Evolutionary conservation across 352 stramenopile species (phyloP).

Genomic region (Pythium apleroticum): DNA sequence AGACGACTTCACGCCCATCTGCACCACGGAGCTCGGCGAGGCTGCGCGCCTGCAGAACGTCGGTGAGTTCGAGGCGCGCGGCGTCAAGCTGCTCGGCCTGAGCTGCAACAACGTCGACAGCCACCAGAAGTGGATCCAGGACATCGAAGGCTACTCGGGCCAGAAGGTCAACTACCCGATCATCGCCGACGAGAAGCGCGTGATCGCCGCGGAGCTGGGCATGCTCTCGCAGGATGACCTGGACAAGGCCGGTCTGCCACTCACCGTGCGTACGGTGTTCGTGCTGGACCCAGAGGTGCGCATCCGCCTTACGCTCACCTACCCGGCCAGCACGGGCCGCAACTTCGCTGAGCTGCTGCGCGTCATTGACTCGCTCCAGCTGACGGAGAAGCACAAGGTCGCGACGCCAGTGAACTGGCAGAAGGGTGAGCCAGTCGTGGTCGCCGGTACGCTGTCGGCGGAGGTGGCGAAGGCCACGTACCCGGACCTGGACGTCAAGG

Average conservation of each 20-base stretch:
- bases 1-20: slow-evolving; percentile 92
- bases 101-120: slow-evolving; percentile 77
- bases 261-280: slow-evolving; percentile 92
- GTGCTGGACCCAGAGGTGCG: slow-evolving; percentile 90
- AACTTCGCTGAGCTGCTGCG: slow-evolving; percentile 94
- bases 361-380: slow-evolving; percentile 88
- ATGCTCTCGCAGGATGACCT: slow-evolving; percentile 88
- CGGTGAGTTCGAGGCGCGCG: slow-evolving; percentile 70
- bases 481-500: slow-evolving; percentile 49
- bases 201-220: slow-evolving; percentile 78
- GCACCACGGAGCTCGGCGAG: slow-evolving; percentile 91
- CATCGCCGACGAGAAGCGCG: slow-evolving; percentile 83
- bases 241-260: slow-evolving; percentile 71
- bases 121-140: slow-evolving; percentile 77
- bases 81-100: slow-evolving; percentile 81
- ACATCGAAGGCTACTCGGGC: slow-evolving; percentile 81
- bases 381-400: slow-evolving; percentile 50
- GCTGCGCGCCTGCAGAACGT: slow-evolving; percentile 79
- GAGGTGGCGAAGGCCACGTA: slow-evolving; percentile 69
- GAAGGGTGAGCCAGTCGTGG: slow-evolving; percentile 59
- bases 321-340: slow-evolving; percentile 89
- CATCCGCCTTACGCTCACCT: slow-evolving; percentile 89
- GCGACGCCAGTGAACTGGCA: slow-evolving; percentile 80
- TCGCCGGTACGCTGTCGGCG: slow-evolving; percentile 55
- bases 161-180: slow-evolving; percentile 88